Conservation (phyloP, 495 filamentous ascomycete genomes). For the Arthonia radiata region DNA sequence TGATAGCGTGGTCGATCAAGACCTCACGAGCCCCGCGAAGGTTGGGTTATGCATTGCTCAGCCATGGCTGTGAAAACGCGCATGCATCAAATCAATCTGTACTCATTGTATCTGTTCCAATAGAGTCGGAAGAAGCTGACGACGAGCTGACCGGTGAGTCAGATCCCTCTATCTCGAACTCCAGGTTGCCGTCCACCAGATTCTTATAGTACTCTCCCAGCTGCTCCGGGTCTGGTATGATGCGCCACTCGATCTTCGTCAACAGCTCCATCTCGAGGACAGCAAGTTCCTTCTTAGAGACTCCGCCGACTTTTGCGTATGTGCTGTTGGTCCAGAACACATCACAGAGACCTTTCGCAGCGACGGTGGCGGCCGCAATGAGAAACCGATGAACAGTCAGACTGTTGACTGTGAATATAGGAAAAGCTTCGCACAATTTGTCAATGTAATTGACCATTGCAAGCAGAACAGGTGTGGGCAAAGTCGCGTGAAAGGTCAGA, state of each 20-base stretch:
- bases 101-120: no score
- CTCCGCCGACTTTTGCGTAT: constrained; percentile 81
- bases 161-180: constrained; percentile 27
- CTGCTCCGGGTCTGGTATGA: constrained; percentile 83
- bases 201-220: constrained; percentile 81
- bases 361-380: constrained; percentile 85
- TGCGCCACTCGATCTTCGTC: constrained; percentile 78
- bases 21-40: no score
- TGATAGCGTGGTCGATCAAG: no score
- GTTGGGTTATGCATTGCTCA: no score
- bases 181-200: constrained; percentile 45
- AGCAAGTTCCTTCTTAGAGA: constrained; percentile 67
- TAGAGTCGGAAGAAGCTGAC: no score
- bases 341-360: constrained; percentile 85
- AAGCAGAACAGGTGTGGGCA: constrained; percentile 85
- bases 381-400: constrained; percentile 93
- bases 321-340: constrained; percentile 94
- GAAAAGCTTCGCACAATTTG: constrained; percentile 72
- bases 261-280: constrained; percentile 88
- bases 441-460: constrained; percentile 99
- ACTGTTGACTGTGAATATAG: constrained; percentile 80
- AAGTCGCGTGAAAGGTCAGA: constrained; percentile 76
- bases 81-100: no score
- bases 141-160: no score
- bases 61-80: no score